Evolutionary conservation across 371 early-diverging fungal genomes (phyloP), one percentile per base, ranked within the genome.

Genomic region (Mucor lusitanicus): DNA sequence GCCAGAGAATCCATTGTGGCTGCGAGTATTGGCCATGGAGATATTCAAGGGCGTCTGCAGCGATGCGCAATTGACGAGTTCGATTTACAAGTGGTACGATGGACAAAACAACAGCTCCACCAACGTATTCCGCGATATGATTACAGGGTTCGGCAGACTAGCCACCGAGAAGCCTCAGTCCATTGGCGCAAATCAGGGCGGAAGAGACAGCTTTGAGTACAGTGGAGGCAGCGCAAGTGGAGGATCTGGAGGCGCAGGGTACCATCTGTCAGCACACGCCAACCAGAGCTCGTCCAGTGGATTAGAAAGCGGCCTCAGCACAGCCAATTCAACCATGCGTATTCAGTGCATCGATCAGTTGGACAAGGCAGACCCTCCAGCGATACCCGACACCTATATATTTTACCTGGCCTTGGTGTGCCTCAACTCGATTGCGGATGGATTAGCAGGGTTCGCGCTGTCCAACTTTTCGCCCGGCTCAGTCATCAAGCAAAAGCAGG

Each of bases 331-430:
- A 0, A 83, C 86, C 6, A 87, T 94, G 83, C 90, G 90, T 33
- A 84, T 92, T 6, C 90, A 91, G 83, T 92, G 93, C 71, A 84
- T 95, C 55, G 95, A 95, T 78, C 95, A 95, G 76, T 84, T 98
- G 42, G 98, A 98, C 73, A 96, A 96, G 71, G 80, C 87, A 17
- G 97, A 97, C 4, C 92, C 97, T 3, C 98, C 98, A 5, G 56
- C 73, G 0, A 87, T 96, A 13, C 95, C 98, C 0, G 95, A 95
- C 4, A 90, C 90, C 0, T 98, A 98, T 66, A 75, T 93, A n/a
- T 88, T 90, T 48, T 92, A 89, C 65, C 81, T 97, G 6, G 87
- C 94, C 0, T 75, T 94, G 9, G 72, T 88, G 17, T 89, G 92
- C 64, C 70, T 95, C 7, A 81, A 86, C 42, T 80, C 82, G 0